These are phyloP conservation scores for Chamaecrista fasciculata DNA, from an alignment of 306 rosid genomes.

Conservation along the genomic window DNA sequence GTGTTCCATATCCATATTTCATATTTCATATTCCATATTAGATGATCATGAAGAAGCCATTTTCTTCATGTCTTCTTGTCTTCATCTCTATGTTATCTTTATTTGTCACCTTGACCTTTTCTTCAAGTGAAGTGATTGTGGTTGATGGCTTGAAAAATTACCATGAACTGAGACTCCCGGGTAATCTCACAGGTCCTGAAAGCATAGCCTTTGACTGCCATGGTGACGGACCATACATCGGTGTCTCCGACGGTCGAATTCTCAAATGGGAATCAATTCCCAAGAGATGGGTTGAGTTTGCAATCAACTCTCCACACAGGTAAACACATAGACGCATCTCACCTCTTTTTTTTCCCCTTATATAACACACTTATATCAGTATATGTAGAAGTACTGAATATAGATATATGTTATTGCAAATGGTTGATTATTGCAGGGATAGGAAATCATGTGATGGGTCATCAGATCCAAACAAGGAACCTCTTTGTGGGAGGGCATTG, in stretches of 20 bases:
- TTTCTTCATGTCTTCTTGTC: neutral
- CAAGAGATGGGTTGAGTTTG: conserved; percentile 42
- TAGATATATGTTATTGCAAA: no score
- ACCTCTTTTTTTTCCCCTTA: no score
- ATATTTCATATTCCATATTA: no score
- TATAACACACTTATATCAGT: no score
- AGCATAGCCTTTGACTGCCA: conserved; percentile 49
- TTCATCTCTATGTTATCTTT: neutral
- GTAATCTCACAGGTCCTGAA: no score
- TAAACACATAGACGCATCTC: no score
- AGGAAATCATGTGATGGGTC: conserved; percentile 43
- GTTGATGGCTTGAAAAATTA: no score
- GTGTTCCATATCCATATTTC: no score
- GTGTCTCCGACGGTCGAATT: conserved; percentile 56
- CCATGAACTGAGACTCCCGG: no score
- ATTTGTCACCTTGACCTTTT: neutral
- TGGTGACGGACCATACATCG: conserved; percentile 46
- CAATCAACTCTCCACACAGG: conserved; percentile 42
- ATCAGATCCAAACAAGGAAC: conserved; percentile 26
- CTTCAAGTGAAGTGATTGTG: neutral
- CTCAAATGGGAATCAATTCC: conserved; percentile 42
- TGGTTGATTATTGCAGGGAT: conserved; percentile 2
- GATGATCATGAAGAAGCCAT: no score
- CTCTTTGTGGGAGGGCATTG: conserved; percentile 51
- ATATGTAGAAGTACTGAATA: neutral